These are phyloP conservation scores for Ganoderma multipileum DNA, from an alignment of 1,284 basidiomycete genomes.

Conservation along the genomic window DNA sequence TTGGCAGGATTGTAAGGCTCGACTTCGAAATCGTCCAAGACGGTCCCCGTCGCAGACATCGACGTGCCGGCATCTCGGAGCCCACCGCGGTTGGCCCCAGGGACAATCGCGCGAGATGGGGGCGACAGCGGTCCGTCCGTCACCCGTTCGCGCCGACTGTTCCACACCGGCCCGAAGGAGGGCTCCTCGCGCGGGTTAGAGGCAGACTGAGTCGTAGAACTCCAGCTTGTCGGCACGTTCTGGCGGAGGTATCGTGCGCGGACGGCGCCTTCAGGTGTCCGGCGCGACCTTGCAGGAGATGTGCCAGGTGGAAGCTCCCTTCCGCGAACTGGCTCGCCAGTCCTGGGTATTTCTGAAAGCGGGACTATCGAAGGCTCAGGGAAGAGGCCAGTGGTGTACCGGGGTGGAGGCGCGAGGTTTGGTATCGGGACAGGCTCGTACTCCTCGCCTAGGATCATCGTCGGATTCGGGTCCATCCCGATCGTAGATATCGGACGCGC, in stretches of 20 bases:
- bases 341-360: background rate
- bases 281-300: background rate
- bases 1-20: background rate
- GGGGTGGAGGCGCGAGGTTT: background rate
- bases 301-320: background rate
- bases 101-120: slow-evolving; percentile 2
- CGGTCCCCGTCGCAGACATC: background rate
- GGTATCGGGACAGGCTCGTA: background rate
- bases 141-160: background rate
- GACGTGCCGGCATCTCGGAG: background rate
- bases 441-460: background rate
- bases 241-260: slow-evolving; percentile 17
- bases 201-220: background rate
- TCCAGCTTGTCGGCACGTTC: slow-evolving; percentile 9
- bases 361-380: background rate
- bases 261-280: slow-evolving; percentile 1
- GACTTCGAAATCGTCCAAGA: background rate
- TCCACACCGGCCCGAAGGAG: background rate
- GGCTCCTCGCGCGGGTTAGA: slow-evolving; percentile 7
- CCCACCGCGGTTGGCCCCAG: background rate
- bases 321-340: slow-evolving; percentile 2
- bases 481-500: background rate
- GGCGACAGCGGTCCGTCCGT: slow-evolving; percentile 9
- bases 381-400: background rate
- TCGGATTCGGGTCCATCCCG: background rate